Evolutionary conservation across 495 filamentous ascomycete genomes (phyloP).

Genomic region (Penicillium psychrofluorescens): DNA sequence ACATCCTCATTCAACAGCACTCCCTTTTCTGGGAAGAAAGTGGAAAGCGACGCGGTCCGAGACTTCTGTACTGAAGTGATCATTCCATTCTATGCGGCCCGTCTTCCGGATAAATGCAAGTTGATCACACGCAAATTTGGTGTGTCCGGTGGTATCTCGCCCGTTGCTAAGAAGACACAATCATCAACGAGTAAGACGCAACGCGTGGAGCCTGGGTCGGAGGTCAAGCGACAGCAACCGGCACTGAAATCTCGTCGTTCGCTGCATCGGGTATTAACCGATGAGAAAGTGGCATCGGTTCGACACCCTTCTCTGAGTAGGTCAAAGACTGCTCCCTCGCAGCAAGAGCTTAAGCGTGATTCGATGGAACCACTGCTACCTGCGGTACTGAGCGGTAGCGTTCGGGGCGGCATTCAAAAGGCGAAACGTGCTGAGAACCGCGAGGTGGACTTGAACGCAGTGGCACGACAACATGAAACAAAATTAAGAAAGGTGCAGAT

Average conservation of each 20-base stretch:
- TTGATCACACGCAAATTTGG: conserved; percentile 81
- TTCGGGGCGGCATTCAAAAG: conserved; percentile 50
- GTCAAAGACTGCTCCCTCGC: conserved; percentile 53
- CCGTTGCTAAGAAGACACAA: conserved; percentile 28
- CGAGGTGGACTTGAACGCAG: conserved; percentile 59
- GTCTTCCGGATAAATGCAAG: conserved; percentile 73
- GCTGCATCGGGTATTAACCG: conserved; percentile 65
- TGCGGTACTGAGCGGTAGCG: conserved; percentile 18
- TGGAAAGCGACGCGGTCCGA: conserved; percentile 50
- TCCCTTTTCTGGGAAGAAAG: conserved; percentile 34
- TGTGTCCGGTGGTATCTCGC: conserved; percentile 59
- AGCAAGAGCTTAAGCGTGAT: conserved; percentile 31
- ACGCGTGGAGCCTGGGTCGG: conserved; percentile 47
- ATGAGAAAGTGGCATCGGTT: conserved; percentile 43
- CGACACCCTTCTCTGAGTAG: conserved; percentile 51
- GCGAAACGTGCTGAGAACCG: conserved; percentile 55
- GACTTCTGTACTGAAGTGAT: conserved; percentile 92
- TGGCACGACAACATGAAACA: conserved; percentile 48
- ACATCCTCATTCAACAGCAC: conserved; percentile 20
- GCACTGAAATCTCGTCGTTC: conserved; percentile 46
- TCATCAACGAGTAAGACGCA: conserved; percentile 17
- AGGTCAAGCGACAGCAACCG: conserved; percentile 40
- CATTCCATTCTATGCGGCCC: conserved; percentile 82
- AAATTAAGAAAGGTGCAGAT: conserved; percentile 69
- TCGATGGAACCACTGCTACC: conserved; percentile 31